Percentiles rank a stretch among this genome's conserved stretches.
These are phyloP conservation scores for Deinandra increscens DNA, from an alignment of 129 eudicot genomes.

Conservation along the genomic window DNA sequence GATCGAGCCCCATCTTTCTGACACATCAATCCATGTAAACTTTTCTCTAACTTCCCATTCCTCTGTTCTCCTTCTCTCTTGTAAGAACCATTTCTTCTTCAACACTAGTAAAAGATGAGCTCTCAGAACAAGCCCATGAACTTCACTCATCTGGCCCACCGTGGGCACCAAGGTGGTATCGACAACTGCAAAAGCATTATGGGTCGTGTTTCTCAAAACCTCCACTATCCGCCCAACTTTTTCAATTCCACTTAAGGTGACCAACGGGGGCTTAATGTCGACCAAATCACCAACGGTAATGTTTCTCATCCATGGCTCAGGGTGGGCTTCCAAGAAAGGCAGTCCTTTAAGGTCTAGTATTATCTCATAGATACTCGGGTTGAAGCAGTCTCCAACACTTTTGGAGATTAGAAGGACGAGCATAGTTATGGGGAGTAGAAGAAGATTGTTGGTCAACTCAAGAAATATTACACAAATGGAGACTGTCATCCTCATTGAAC, in stretches of 20 bases:
- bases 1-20: constrained; percentile 64
- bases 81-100: constrained; percentile 84
- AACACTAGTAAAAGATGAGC: constrained; percentile 76
- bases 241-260: constrained; percentile 71
- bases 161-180: constrained; percentile 46
- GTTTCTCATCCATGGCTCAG: constrained; percentile 97
- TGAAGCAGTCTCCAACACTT: constrained; percentile 93
- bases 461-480: constrained; percentile 92
- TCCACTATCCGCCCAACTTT: constrained; percentile 81
- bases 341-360: constrained; percentile 90
- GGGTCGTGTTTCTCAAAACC: constrained; percentile 80
- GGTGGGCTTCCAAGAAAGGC: constrained; percentile 87
- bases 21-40: constrained; percentile 75
- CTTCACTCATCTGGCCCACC: constrained; percentile 44
- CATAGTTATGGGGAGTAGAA: constrained; percentile 86
- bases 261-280: constrained; percentile 72
- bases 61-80: constrained; percentile 67
- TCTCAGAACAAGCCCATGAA: constrained; percentile 78
- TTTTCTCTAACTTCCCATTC: constrained; percentile 86
- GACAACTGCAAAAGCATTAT: constrained; percentile 86
- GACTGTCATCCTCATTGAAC: constrained; percentile 98
- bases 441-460: constrained; percentile 91
- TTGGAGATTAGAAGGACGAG: constrained; percentile 83
- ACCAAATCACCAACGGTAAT: constrained; percentile 85
- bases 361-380: constrained; percentile 89